Conservation (phyloP, 768 basidiomycete genomes). For the Trametes sanguinea region DNA sequence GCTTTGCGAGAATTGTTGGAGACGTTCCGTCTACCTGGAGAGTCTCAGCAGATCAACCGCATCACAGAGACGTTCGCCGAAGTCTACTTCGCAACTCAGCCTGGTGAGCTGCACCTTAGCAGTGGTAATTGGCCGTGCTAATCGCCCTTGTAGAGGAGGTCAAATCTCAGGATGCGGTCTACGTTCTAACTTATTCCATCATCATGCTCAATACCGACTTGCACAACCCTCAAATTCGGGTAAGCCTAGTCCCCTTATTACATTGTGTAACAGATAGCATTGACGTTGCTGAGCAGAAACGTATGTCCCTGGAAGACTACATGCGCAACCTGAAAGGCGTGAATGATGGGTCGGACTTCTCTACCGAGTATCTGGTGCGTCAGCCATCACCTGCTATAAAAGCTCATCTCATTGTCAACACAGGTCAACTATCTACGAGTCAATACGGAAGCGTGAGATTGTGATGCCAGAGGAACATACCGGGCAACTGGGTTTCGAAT, state of each 20-base stretch:
- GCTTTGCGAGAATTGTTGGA: slow-evolving; percentile 95
- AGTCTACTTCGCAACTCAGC: slow-evolving; percentile 81
- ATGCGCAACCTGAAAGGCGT: slow-evolving; percentile 89
- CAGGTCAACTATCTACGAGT: slow-evolving; percentile 92
- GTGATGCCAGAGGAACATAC: slow-evolving; percentile 98
- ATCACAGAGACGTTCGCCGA: slow-evolving; percentile 96
- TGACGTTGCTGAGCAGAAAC: slow-evolving; percentile 57
- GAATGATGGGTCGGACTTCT: slow-evolving; percentile 83
- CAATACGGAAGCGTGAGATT: slow-evolving; percentile 92
- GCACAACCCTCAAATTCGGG: slow-evolving; percentile 91
- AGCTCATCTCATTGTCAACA: background rate
- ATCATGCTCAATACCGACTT: slow-evolving; percentile 98
- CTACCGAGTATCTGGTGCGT: slow-evolving; percentile 79
- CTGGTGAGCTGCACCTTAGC: slow-evolving; percentile 49
- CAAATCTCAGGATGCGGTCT: slow-evolving; percentile 88
- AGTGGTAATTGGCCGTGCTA: background rate
- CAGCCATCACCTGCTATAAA: background rate
- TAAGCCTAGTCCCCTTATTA: slow-evolving; percentile 37
- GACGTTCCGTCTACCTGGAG: slow-evolving; percentile 91
- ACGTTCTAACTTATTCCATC: slow-evolving; percentile 92
- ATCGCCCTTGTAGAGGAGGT: slow-evolving; percentile 65
- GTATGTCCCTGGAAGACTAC: slow-evolving; percentile 96
- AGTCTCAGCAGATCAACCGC: slow-evolving; percentile 88
- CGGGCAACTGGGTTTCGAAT: slow-evolving; percentile 95
- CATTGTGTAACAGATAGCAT: background rate